Evolutionary conservation across 306 rosid genomes (phyloP), one percentile per base, ranked within the genome.

Genomic region (Alnus glutinosa): DNA sequence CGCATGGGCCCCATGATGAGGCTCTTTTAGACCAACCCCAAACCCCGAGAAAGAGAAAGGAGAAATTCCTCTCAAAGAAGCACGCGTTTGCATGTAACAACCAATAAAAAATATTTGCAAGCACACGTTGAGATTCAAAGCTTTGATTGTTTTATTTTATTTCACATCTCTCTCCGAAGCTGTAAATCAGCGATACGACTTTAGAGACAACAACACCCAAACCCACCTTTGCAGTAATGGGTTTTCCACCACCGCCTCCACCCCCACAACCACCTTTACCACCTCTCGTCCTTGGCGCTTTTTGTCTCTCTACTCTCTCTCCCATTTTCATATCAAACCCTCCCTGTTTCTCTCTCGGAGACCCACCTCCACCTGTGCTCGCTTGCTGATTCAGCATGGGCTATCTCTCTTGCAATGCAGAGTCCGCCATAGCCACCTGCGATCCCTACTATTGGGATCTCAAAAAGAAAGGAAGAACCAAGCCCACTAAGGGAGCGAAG

Each of bases 351-450:
- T 57, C 44, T 58, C 52, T 9, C 48, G n/a, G 55, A 51, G 37
- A 28, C 74, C 30, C 77, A 10, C 19, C 48, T 23, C 28, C 28
- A 23, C 28, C 28, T 23, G 28, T 23, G 42, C 47, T 9, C 16
- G 6, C 51, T 8, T 9, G 10, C 5, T 68, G 23, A 50, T 46
- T 81, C 12, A 30, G n/a, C 39, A 92, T 93, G 98, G 93, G 93
- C 16, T 92, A 81, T 75, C 83, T 95, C 77, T 92, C 88, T 39
- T 94, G 98, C 89, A 87, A 88, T 84, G 95, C 92, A 0, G 90
- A 91, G 2, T 91, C 92, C 5, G 97, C 97, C 47, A 84, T 87
- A 50, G 90, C 97, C 70, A 87, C 84, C 75, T 94, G 97, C 81
- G 92, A 91, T 63, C 82, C 93, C 12, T 64, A 82, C 76, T 83